phyloP scores from a whole-genome alignment of 495 filamentous ascomycete species.

The Hypoxylon fragiforme region DNA sequence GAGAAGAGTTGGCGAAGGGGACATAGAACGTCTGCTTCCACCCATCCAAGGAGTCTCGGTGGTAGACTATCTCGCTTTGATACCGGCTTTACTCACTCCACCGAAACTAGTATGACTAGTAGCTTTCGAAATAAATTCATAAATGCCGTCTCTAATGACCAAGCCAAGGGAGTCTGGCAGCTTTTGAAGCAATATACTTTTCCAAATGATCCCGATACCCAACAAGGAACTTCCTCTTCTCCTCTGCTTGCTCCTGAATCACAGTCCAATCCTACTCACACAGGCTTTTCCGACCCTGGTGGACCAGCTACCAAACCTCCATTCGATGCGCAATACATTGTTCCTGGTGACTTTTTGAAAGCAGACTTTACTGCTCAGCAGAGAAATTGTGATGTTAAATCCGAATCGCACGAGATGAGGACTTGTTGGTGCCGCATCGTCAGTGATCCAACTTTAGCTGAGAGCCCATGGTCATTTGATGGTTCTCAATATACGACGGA shows the following conservation, averaged over 20 bases:
- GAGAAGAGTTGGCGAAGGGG: slow-evolving; percentile 25
- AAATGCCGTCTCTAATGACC: slow-evolving; percentile 22
- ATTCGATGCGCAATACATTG: slow-evolving; percentile 18
- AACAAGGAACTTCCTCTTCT: slow-evolving; percentile 18
- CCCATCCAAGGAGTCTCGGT: background rate
- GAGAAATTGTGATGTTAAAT: slow-evolving; percentile 34
- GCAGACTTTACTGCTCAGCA: slow-evolving; percentile 26
- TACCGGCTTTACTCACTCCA: slow-evolving; percentile 37
- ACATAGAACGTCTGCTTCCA: background rate
- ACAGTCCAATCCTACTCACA: slow-evolving; percentile 1
- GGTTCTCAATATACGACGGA: background rate
- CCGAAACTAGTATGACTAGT: slow-evolving; percentile 34
- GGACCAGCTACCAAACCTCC: slow-evolving; percentile 6
- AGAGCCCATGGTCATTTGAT: slow-evolving; percentile 21
- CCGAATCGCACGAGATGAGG: slow-evolving; percentile 36
- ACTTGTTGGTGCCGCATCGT: slow-evolving; percentile 48
- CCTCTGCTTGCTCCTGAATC: slow-evolving; percentile 18
- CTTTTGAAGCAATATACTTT: slow-evolving; percentile 41
- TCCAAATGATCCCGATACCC: slow-evolving; percentile 24
- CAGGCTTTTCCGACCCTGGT: background rate
- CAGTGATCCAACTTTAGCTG: slow-evolving; percentile 18
- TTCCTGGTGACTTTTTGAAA: slow-evolving; percentile 48
- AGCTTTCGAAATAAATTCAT: slow-evolving; percentile 35
- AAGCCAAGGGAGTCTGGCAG: slow-evolving; percentile 31
- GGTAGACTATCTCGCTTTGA: slow-evolving; percentile 24